A percentile compares a stretch with the other conserved stretches of the same genome.
phyloP scores from a whole-genome alignment of 495 filamentous ascomycete species.

The Aspergillus funiculosus region DNA sequence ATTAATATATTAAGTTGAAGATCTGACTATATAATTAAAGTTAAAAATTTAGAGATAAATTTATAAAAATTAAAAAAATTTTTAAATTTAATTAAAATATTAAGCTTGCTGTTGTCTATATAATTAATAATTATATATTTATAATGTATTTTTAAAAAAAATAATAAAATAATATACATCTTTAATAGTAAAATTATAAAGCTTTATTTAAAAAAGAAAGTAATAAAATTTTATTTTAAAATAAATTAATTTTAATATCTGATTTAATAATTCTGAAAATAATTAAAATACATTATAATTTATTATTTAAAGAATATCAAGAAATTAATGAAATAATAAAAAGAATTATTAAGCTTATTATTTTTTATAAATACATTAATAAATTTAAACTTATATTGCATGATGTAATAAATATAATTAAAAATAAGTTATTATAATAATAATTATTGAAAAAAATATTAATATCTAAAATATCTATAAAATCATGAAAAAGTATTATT shows the following conservation, averaged over 20 bases:
- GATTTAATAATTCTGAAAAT: slow-evolving; percentile 2
- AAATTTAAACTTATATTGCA: slow-evolving; percentile 2
- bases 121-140: slow-evolving; percentile 4
- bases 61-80: background rate
- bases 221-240: slow-evolving; percentile 10
- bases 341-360: slow-evolving; percentile 9
- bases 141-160: background rate
- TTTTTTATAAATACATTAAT: slow-evolving; percentile 8
- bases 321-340: slow-evolving; percentile 8
- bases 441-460: slow-evolving; percentile 4
- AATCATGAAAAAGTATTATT: slow-evolving; percentile 10
- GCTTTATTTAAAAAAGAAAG: slow-evolving; percentile 1
- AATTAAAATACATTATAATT: slow-evolving; percentile 9
- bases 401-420: slow-evolving; percentile 8
- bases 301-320: slow-evolving; percentile 1
- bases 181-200: slow-evolving; percentile 1
- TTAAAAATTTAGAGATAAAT: background rate
- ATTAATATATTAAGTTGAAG: background rate
- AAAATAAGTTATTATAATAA: slow-evolving; percentile 9
- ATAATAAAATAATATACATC: slow-evolving; percentile 9
- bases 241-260: slow-evolving; percentile 11
- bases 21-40: slow-evolving; percentile 6
- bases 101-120: slow-evolving; percentile 1
- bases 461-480: slow-evolving; percentile 3
- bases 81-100: slow-evolving; percentile 3